phyloP scores from a whole-genome alignment of 2,329 filamentous ascomycete genomes.

The Gnomoniopsis sp. region DNA sequence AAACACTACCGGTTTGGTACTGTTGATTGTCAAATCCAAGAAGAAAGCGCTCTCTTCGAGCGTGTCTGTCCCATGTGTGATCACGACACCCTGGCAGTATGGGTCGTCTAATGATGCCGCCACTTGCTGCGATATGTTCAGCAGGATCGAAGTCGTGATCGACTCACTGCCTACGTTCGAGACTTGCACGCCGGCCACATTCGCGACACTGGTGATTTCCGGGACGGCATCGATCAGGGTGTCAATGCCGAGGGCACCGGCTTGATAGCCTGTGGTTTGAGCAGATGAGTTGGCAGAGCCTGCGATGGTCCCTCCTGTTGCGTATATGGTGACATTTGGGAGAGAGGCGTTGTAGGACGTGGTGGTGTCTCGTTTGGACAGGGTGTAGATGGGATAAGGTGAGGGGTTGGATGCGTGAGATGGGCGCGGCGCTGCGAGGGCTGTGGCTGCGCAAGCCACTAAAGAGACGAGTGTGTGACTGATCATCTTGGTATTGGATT shows the following conservation, averaged over 20 bases:
- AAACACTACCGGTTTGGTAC: conserved; percentile 55
- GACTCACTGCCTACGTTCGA: conserved; percentile 44
- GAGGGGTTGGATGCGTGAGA: not conserved
- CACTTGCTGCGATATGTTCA: conserved; percentile 45
- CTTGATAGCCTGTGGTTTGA: conserved; percentile 41
- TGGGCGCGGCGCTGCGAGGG: too few relatives aligned
- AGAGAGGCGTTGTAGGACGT: conserved; percentile 27
- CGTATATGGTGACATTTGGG: conserved; percentile 55
- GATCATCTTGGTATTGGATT: too few relatives aligned
- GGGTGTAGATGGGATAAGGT: conserved; percentile 2
- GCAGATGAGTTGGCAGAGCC: conserved; percentile 44
- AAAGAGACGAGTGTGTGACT: too few relatives aligned
- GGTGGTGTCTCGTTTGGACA: conserved; percentile 2
- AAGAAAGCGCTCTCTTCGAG: conserved; percentile 64
- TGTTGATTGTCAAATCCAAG: conserved; percentile 54
- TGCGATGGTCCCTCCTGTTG: conserved; percentile 58
- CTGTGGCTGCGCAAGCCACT: too few relatives aligned
- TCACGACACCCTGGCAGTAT: conserved; percentile 46
- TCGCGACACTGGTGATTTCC: conserved; percentile 50
- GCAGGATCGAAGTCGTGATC: conserved; percentile 46
- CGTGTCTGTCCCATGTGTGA: conserved; percentile 65
- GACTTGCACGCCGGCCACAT: conserved; percentile 51
- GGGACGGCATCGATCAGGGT: conserved; percentile 53
- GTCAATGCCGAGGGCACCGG: conserved; percentile 44
- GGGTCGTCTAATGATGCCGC: conserved; percentile 43